Evolutionary conservation across 345 rosid species (phyloP).

Genomic region (Boechera stricta): DNA sequence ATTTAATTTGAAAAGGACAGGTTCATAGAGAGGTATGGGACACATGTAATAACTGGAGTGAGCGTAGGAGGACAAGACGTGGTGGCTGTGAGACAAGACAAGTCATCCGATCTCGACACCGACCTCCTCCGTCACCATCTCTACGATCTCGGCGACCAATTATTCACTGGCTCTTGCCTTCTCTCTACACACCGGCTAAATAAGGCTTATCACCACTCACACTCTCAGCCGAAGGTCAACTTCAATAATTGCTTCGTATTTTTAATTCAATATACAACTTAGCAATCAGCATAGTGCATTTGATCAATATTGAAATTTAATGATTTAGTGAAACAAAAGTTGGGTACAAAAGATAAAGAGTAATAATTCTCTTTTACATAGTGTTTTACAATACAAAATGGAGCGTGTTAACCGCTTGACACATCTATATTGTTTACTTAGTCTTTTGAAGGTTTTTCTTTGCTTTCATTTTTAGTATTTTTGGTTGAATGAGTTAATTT

Average conservation of each 20-base stretch:
- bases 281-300: neutral
- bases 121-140: slow-evolving; percentile 68
- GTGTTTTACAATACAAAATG: no score
- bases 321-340: neutral
- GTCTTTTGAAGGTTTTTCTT: no score
- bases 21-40: slow-evolving; percentile 88
- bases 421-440: no score
- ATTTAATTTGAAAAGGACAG: slow-evolving; percentile 47
- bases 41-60: slow-evolving; percentile 80
- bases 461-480: no score
- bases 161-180: slow-evolving; percentile 74
- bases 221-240: slow-evolving; percentile 56
- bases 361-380: no score
- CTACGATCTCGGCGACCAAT: slow-evolving; percentile 79
- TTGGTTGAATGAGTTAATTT: neutral
- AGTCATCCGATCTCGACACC: slow-evolving; percentile 58
- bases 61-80: slow-evolving; percentile 84
- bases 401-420: no score
- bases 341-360: no score
- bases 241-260: neutral
- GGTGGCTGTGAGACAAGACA: slow-evolving; percentile 73
- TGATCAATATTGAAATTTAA: neutral
- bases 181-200: slow-evolving; percentile 54
- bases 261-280: neutral
- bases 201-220: slow-evolving; percentile 34